A percentile compares a stretch with the other conserved stretches of the same genome.
These are phyloP conservation scores for Diaporthe vaccinii DNA, from an alignment of 2,329 filamentous ascomycete species.

Conservation along the genomic window DNA sequence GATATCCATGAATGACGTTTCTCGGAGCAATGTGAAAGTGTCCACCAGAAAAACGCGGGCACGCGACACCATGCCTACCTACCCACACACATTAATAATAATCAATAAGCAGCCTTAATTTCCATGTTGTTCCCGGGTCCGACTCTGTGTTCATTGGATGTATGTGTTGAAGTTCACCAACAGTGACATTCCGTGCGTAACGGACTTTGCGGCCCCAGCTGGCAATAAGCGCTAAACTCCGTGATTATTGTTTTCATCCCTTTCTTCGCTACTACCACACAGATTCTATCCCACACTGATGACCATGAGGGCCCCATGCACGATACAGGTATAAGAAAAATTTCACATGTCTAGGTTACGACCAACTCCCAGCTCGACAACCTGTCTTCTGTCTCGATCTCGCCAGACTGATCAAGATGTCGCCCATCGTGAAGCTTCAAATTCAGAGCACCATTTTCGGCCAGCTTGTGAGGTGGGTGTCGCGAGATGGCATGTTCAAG, in stretches of 20 bases:
- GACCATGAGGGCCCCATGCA: background rate
- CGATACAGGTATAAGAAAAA: background rate
- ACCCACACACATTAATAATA: too few relatives aligned
- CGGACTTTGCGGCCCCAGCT: slow-evolving; percentile 13
- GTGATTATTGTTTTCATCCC: background rate
- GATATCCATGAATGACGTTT: background rate
- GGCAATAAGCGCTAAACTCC: background rate
- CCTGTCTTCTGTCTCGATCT: background rate
- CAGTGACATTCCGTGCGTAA: background rate
- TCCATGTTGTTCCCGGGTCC: background rate
- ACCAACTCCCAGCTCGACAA: background rate
- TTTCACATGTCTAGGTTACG: background rate
- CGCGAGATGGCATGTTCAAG: background rate
- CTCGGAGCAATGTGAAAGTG: background rate
- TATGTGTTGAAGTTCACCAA: background rate
- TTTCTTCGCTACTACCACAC: background rate
- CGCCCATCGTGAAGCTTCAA: background rate
- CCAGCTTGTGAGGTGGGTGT: background rate
- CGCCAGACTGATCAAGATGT: background rate
- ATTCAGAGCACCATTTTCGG: background rate
- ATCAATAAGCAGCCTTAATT: background rate
- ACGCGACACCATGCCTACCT: background rate
- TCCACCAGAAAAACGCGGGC: background rate
- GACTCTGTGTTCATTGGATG: background rate
- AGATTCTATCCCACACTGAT: background rate